Conservation (phyloP, 352 stramenopile genomes). For the Pythium grandisporangium region DNA sequence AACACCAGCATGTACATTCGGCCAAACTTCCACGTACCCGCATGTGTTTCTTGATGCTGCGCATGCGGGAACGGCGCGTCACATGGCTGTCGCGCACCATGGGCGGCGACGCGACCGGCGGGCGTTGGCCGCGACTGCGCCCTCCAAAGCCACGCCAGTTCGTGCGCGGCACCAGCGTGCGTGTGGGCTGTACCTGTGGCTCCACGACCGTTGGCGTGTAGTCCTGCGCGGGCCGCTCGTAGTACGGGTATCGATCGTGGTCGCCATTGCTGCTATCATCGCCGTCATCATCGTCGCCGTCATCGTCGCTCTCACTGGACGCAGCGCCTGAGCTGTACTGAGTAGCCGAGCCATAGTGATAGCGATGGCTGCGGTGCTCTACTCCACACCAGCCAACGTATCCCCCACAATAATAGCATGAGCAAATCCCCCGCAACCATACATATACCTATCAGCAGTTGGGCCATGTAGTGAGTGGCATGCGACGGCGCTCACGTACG, state of each 20-base stretch:
- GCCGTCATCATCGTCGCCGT: constrained; percentile 26
- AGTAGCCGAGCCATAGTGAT: constrained; percentile 39
- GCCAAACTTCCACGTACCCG: constrained; percentile 6
- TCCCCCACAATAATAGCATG: background rate
- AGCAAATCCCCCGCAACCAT: too few species aligned
- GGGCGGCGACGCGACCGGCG: constrained; percentile 11
- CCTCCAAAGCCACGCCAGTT: constrained; percentile 44
- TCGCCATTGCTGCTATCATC: constrained; percentile 14
- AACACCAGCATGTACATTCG: background rate
- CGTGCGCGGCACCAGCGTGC: constrained; percentile 32
- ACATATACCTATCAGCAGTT: too few species aligned
- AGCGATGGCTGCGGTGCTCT: too few species aligned
- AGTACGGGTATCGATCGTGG: too few species aligned
- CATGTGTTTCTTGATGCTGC: constrained; percentile 78
- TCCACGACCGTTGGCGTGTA: too few species aligned
- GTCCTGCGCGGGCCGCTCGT: constrained; percentile 6
- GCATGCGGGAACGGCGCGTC: constrained; percentile 70
- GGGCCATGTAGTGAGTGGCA: too few species aligned
- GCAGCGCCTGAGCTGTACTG: constrained; percentile 37
- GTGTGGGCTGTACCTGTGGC: too few species aligned
- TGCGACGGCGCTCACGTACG: too few species aligned
- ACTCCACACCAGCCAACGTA: background rate
- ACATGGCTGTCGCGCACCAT: constrained; percentile 45
- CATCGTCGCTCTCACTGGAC: constrained; percentile 33
- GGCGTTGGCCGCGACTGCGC: constrained; percentile 35